Percentiles rank a stretch among this genome's conserved stretches.
Conservation (phyloP, 768 basidiomycete species). For the Russula emetica region DNA sequence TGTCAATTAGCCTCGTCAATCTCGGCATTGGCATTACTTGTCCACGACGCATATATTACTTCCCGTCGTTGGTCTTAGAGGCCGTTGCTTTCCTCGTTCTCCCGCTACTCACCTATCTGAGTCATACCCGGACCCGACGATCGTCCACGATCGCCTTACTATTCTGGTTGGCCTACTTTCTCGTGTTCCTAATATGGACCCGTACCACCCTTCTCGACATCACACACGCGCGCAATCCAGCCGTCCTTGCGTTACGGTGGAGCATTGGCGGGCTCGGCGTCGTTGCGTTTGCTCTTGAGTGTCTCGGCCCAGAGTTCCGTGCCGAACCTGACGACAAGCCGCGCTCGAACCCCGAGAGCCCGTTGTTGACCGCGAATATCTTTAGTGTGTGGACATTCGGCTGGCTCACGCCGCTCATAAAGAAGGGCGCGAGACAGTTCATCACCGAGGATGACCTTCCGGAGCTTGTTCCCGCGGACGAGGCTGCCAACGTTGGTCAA, state of each 20-base stretch:
- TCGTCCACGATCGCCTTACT: slow-evolving; percentile 72
- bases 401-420: slow-evolving; percentile 83
- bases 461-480: slow-evolving; percentile 60
- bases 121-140: slow-evolving; percentile 64
- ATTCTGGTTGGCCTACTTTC: slow-evolving; percentile 73
- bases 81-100: slow-evolving; percentile 48
- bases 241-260: slow-evolving; percentile 46
- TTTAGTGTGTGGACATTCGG: slow-evolving; percentile 79
- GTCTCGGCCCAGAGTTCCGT: slow-evolving; percentile 57
- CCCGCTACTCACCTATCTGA: slow-evolving; percentile 53
- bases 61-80: slow-evolving; percentile 55
- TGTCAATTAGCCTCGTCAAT: slow-evolving; percentile 44
- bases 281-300: slow-evolving; percentile 61
- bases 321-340: slow-evolving; percentile 33
- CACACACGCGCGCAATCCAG: slow-evolving; percentile 34
- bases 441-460: slow-evolving; percentile 88
- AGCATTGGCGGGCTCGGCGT: slow-evolving; percentile 44
- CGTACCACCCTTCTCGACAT: slow-evolving; percentile 46
- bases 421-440: slow-evolving; percentile 56
- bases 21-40: slow-evolving; percentile 39
- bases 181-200: slow-evolving; percentile 49
- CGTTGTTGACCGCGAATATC: slow-evolving; percentile 70
- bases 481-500: slow-evolving; percentile 61
- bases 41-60: slow-evolving; percentile 41
- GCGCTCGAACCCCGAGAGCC: slow-evolving; percentile 53